Conservation (phyloP, 441 rosid genomes). For the Cnidoscolus chayamansa region DNA sequence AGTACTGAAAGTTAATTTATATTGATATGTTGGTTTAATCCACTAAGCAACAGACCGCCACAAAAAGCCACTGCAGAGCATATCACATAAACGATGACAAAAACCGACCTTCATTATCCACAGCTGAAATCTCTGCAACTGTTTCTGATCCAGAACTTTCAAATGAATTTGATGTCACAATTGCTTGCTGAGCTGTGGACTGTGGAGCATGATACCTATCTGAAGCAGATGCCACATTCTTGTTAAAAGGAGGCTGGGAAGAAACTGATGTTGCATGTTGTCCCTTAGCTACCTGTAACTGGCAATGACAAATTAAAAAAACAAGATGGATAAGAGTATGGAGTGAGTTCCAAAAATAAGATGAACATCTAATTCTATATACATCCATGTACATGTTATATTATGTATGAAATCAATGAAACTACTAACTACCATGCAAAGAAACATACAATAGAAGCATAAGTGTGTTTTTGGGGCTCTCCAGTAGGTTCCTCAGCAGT, state of each 20-base stretch:
- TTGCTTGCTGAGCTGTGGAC: conserved; percentile 28
- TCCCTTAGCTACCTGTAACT: conserved; percentile 57
- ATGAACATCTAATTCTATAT: conserved; percentile 8
- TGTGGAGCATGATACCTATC: conserved; percentile 45
- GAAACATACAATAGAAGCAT: conserved; percentile 70
- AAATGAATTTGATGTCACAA: conserved; percentile 31
- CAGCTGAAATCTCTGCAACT: conserved; percentile 40
- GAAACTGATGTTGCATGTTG: conserved; percentile 38
- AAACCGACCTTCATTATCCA: conserved; percentile 52
- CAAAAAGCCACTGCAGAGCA: neutral
- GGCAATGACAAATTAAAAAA: conserved; percentile 10
- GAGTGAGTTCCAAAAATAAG: conserved; percentile 13
- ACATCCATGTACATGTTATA: neutral
- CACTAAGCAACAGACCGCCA: neutral
- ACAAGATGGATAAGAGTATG: neutral
- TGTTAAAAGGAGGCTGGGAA: conserved; percentile 39
- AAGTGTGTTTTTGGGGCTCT: conserved; percentile 61
- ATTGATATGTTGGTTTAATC: neutral
- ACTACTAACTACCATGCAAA: conserved; percentile 15
- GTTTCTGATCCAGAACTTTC: conserved; percentile 39
- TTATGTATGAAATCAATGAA: conserved; percentile 15
- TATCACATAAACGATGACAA: neutral
- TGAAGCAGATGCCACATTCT: conserved; percentile 31
- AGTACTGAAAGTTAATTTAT: neutral
- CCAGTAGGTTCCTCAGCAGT: conserved; percentile 45